Base-by-base conservation (phyloP, 352 stramenopile genomes). In the Sclerospora graminicola region DNA sequence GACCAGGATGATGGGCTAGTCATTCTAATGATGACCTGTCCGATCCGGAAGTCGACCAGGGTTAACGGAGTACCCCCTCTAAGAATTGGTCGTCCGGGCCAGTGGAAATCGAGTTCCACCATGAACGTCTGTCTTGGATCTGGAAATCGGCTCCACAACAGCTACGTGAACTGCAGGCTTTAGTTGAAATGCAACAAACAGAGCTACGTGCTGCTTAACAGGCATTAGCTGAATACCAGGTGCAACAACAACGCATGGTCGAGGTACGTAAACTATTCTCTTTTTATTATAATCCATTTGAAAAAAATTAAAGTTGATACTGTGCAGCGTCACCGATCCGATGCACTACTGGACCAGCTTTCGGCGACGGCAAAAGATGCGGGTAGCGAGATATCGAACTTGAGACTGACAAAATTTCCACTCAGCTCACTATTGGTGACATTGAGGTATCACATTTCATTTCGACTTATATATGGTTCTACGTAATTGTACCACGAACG, bases 401-500 rank as follows among this genome's bases (percentile, higher is more conserved):
- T n/a, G 62, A 68, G 21, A 82, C 79, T 36, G 79, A 91, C 29
- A 76, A 89, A 23, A 54, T 88, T 5, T 74, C 76, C 31, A 66
- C 65, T 27, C 60, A 83, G 39, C 89, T 91, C 41, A 57, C 69
- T 10, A 68, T 89, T 21, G 79, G 79, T 6, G 74, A 86, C 19
- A 63, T 91, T 8, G 67, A 87, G 37, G 71, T 84, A 18, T 37
- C 62, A 10, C 57, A 69, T 35, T 91, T 91, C 38, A 63, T 82
- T 23, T 48, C 66, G 31, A 62, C 75, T 29, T n/a, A n/a, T 91
- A 83, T 38, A 34, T 89, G 16, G 60, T 71, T 7, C 66, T 69
- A 48, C 76, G 79, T 20, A 82, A 69, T 50, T 83, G 23, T 91
- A 84, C 48, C 79, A 91, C 41, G 56, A 86, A 41, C 76, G 79